Conservation (phyloP, 164 flowering plant genomes). For the Kalanchoe fedtschenkoi region DNA sequence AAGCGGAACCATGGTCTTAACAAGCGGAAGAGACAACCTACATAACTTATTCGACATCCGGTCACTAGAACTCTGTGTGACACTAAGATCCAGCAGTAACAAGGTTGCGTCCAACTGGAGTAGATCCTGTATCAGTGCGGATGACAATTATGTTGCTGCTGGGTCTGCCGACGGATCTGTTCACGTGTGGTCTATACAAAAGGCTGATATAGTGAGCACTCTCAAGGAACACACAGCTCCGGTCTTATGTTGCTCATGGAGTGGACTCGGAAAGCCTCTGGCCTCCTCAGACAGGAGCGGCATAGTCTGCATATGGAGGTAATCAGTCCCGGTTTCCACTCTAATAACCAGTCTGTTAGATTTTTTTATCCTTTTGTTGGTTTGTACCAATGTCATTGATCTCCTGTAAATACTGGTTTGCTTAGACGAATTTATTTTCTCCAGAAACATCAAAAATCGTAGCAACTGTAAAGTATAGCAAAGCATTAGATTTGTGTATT, state of each 20-base stretch:
- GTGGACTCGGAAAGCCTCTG: slow-evolving; percentile 75
- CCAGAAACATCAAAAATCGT: not conserved
- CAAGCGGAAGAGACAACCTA: slow-evolving; percentile 87
- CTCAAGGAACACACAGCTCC: slow-evolving; percentile 63
- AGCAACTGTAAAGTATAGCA: not conserved
- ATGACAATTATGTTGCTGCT: slow-evolving; percentile 78
- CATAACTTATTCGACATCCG: slow-evolving; percentile 84
- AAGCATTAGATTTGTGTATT: not conserved
- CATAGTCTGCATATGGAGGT: slow-evolving; percentile 58
- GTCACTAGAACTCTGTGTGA: slow-evolving; percentile 72
- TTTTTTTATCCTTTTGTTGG: too few relatives aligned
- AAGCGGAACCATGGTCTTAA: slow-evolving; percentile 55
- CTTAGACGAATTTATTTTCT: not conserved
- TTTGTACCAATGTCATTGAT: not conserved
- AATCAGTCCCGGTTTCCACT: slow-evolving; percentile 12
- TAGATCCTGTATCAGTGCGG: slow-evolving; percentile 84
- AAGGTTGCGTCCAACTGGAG: slow-evolving; percentile 91
- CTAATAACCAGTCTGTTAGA: not conserved
- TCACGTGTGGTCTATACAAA: slow-evolving; percentile 66
- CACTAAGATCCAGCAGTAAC: slow-evolving; percentile 60
- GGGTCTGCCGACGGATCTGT: slow-evolving; percentile 88
- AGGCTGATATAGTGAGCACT: slow-evolving; percentile 52
- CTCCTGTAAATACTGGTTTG: not conserved
- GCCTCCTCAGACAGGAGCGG: slow-evolving; percentile 85
- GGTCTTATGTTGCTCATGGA: slow-evolving; percentile 86